These are phyloP conservation scores for Backusella luteola DNA, from an alignment of 192 early-diverging fungal species.

Conservation along the genomic window DNA sequence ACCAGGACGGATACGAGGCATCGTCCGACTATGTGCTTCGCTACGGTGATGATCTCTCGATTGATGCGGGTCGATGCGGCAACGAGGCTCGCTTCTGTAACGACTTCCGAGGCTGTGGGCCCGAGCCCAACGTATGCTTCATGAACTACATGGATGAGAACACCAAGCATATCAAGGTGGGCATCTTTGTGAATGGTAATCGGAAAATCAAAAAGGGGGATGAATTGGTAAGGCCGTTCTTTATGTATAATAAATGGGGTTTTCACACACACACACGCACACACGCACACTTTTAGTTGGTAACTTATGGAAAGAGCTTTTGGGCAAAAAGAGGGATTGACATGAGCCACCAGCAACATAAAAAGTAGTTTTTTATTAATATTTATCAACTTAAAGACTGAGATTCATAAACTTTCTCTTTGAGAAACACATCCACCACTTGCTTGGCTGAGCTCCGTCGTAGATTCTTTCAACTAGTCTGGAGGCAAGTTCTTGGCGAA, in stretches of 20 bases:
- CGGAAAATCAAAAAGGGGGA: conserved; percentile 40
- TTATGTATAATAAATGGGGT: neutral
- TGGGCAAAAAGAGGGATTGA: conserved; percentile 35
- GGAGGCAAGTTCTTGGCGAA: conserved; percentile 84
- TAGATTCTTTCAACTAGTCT: conserved; percentile 80
- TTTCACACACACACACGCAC: neutral
- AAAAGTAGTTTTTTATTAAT: conserved; percentile 7
- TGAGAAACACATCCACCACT: conserved; percentile 99
- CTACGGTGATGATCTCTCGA: conserved; percentile 31
- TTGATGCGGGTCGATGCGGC: conserved; percentile 37
- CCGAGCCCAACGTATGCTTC: conserved; percentile 39
- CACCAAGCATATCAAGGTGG: conserved; percentile 33
- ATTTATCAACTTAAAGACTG: conserved; percentile 45
- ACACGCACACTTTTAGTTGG: conserved; percentile 21
- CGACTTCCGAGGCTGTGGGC: conserved; percentile 37
- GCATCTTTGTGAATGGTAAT: conserved; percentile 36
- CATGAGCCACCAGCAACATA: conserved; percentile 23
- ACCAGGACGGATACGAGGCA: conserved; percentile 29
- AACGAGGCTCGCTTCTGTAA: conserved; percentile 44
- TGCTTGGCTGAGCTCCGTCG: conserved; percentile 81
- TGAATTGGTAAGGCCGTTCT: conserved; percentile 29
- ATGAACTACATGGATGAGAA: conserved; percentile 36
- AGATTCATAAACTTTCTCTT: conserved; percentile 99
- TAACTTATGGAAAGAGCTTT: conserved; percentile 37
- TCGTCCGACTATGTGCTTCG: conserved; percentile 42